phyloP scores from a whole-genome alignment of 2,329 filamentous ascomycete species.

The Amphichorda felina region DNA sequence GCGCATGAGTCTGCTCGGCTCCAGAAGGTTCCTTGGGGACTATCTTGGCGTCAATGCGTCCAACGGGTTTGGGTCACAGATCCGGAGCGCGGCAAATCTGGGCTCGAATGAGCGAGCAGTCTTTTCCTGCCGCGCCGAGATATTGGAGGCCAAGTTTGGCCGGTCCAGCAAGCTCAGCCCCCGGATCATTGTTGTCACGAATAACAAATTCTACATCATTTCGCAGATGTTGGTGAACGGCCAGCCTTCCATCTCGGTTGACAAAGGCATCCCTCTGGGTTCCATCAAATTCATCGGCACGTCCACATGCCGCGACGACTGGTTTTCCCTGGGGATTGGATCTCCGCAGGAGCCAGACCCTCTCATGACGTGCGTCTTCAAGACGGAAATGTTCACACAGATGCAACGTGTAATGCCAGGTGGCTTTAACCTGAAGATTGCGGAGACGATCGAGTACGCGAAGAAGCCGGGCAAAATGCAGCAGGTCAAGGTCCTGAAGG shows the following conservation, averaged over 20 bases:
- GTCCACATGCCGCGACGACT: constrained; percentile 82
- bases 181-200: constrained; percentile 74
- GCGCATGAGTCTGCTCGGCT: constrained; percentile 83
- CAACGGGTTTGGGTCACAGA: constrained; percentile 67
- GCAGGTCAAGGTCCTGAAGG: constrained; percentile 79
- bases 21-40: constrained; percentile 84
- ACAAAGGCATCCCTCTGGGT: constrained; percentile 71
- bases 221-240: constrained; percentile 74
- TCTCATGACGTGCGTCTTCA: constrained; percentile 85
- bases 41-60: constrained; percentile 81
- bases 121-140: constrained; percentile 85
- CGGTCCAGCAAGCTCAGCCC: constrained; percentile 90
- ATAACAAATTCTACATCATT: constrained; percentile 78
- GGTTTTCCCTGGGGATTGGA: constrained; percentile 89
- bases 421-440: constrained; percentile 71
- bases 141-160: constrained; percentile 89
- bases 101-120: constrained; percentile 60
- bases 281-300: constrained; percentile 79
- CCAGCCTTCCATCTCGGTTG: constrained; percentile 68
- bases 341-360: constrained; percentile 87
- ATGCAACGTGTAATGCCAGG: constrained; percentile 71
- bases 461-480: constrained; percentile 96
- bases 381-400: constrained; percentile 95
- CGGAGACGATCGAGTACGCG: constrained; percentile 82
- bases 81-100: constrained; percentile 65